phyloP scores from a whole-genome alignment of 139 green algal genomes.

The Picocystis salinarum region DNA sequence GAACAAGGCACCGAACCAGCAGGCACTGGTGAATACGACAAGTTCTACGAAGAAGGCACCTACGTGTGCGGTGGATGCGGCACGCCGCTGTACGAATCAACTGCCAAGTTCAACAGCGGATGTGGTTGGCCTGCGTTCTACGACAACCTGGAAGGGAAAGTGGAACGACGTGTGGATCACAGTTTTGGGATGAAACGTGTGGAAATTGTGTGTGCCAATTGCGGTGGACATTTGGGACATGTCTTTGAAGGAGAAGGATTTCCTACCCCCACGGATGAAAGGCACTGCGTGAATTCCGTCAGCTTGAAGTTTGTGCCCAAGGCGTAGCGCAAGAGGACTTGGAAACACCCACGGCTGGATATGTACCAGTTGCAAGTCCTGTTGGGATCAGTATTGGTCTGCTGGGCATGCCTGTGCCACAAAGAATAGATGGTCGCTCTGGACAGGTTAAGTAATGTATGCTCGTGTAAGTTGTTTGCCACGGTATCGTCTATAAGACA shows the following conservation, averaged over 20 bases:
- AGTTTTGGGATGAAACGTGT: slow-evolving; percentile 25
- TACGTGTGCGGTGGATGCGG: slow-evolving; percentile 72
- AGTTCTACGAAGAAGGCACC: slow-evolving; percentile 51
- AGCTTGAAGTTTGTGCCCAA: slow-evolving; percentile 54
- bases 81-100: slow-evolving; percentile 29
- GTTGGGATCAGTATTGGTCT: too few species aligned
- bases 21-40: slow-evolving; percentile 68
- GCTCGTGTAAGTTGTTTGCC: too few species aligned
- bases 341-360: too few species aligned
- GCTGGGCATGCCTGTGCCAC: too few species aligned
- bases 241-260: slow-evolving; percentile 84
- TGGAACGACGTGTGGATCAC: neutral
- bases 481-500: too few species aligned
- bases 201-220: slow-evolving; percentile 70
- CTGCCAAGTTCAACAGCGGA: slow-evolving; percentile 82
- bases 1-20: slow-evolving; percentile 79
- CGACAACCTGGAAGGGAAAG: slow-evolving; percentile 31
- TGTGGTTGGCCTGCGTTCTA: slow-evolving; percentile 92
- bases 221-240: slow-evolving; percentile 83
- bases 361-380: too few species aligned
- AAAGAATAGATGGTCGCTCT: too few species aligned
- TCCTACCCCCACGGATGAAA: slow-evolving; percentile 61
- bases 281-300: slow-evolving; percentile 87
- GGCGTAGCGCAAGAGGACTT: too few species aligned
- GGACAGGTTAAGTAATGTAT: too few species aligned